Conservation (phyloP, 2,329 filamentous ascomycete species). For the Aureobasidium uvarum region DNA sequence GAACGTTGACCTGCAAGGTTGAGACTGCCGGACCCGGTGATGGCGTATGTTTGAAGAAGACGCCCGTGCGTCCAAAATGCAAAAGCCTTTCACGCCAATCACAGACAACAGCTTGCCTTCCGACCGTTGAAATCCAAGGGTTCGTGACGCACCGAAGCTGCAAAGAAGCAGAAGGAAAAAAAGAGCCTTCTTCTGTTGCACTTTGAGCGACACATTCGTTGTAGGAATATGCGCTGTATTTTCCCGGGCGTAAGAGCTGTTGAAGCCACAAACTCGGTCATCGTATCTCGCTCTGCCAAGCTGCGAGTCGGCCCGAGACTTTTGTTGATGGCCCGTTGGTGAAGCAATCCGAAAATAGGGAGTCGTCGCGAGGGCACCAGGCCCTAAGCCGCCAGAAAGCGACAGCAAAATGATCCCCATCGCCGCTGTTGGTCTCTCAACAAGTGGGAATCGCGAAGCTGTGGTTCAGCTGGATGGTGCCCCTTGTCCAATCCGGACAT, state of each 20-base stretch:
- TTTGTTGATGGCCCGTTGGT: slow-evolving; percentile 17
- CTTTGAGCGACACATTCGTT: background rate
- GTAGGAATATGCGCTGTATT: background rate
- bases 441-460: slow-evolving; percentile 3
- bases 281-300: slow-evolving; percentile 11
- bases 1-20: slow-evolving; percentile 11
- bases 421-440: slow-evolving; percentile 7
- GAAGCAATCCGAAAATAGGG: slow-evolving; percentile 20
- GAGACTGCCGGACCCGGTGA: slow-evolving; percentile 15
- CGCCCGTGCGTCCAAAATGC: background rate
- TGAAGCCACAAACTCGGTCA: slow-evolving; percentile 6
- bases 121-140: background rate
- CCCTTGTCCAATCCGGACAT: slow-evolving; percentile 5
- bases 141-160: slow-evolving; percentile 25
- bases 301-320: slow-evolving; percentile 15
- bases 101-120: background rate
- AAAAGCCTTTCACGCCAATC: slow-evolving; percentile 22
- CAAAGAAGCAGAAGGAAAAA: slow-evolving; percentile 21
- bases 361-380: slow-evolving; percentile 8
- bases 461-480: slow-evolving; percentile 10
- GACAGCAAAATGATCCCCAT: slow-evolving; percentile 8
- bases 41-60: slow-evolving; percentile 18
- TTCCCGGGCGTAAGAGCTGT: slow-evolving; percentile 2
- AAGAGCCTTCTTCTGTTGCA: background rate
- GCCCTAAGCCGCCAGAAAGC: slow-evolving; percentile 13